Percentiles rank a stretch among this genome's conserved stretches.
phyloP scores from a whole-genome alignment of 495 filamentous ascomycete species.

The Darksidea phi region DNA sequence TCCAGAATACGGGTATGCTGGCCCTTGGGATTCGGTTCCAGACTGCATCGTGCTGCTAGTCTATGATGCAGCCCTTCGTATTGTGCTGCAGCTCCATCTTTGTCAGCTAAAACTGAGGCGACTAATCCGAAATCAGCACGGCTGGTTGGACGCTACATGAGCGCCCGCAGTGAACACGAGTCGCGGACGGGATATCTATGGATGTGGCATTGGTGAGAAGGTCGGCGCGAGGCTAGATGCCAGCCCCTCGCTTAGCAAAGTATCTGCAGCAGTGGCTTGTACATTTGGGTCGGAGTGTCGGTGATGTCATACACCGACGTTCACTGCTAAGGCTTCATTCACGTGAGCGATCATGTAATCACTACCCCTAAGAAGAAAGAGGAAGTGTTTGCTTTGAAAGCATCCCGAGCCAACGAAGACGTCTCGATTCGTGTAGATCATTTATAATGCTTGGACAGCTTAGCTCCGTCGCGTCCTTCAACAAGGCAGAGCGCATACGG shows the following conservation, averaged over 20 bases:
- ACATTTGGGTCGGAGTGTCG: slow-evolving; percentile 18
- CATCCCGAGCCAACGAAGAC: too few relatives aligned
- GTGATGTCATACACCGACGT: slow-evolving; percentile 14
- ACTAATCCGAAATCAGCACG: neutral
- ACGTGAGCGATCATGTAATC: neutral
- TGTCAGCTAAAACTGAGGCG: neutral
- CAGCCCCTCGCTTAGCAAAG: neutral
- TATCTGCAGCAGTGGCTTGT: neutral
- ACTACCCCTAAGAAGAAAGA: neutral
- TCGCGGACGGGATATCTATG: too few relatives aligned
- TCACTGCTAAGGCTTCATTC: slow-evolving; percentile 3
- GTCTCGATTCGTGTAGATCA: too few relatives aligned
- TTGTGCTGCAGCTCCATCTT: neutral
- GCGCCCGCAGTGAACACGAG: too few relatives aligned
- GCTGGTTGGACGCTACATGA: too few relatives aligned
- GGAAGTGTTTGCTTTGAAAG: too few relatives aligned
- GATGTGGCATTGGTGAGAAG: neutral
- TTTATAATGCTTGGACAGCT: too few relatives aligned
- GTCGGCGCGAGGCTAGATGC: neutral
- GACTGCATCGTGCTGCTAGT: neutral
- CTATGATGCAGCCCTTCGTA: neutral
- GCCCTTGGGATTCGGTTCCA: too few relatives aligned
- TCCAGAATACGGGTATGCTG: too few relatives aligned
- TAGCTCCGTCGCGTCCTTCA: neutral
- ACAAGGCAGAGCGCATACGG: slow-evolving; percentile 1